Percentiles rank a stretch among this genome's conserved stretches.
phyloP scores from a whole-genome alignment of 208 protist genomes.

The Trypanosoma melophagium region DNA sequence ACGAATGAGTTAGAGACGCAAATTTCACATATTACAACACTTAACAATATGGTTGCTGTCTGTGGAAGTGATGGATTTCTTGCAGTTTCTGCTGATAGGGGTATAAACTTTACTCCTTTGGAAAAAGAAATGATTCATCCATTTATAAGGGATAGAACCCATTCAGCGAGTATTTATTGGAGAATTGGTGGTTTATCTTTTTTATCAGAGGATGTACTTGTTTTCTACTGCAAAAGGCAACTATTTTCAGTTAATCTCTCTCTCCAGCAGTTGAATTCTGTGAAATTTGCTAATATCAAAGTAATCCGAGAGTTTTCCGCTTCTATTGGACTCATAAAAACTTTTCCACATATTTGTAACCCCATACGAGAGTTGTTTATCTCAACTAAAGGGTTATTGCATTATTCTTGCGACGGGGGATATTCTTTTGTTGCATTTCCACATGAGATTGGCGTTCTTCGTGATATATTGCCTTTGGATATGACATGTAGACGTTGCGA shows the following conservation, averaged over 20 bases:
- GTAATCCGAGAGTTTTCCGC: conserved; percentile 14
- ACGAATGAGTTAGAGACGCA: conserved; percentile 7
- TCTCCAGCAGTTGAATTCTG: background rate
- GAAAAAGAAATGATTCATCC: conserved; percentile 18
- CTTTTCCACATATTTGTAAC: conserved; percentile 10
- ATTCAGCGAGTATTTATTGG: background rate
- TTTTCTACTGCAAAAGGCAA: conserved; percentile 22
- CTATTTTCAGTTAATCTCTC: conserved; percentile 19
- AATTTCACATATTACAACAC: conserved; percentile 26
- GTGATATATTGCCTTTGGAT: conserved; percentile 34
- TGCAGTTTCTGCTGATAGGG: conserved; percentile 65
- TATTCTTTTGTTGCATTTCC: conserved; percentile 50
- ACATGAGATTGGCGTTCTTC: conserved; percentile 64
- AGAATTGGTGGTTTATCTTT: conserved; percentile 22
- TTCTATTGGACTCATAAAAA: conserved; percentile 24
- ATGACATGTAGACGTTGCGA: conserved; percentile 17
- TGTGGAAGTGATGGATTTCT: conserved; percentile 50
- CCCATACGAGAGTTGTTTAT: conserved; percentile 41
- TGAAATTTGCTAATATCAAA: conserved; percentile 15
- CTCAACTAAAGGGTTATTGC: conserved; percentile 42
- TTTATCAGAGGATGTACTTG: conserved; percentile 22
- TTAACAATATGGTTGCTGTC: conserved; percentile 49
- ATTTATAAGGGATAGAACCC: conserved; percentile 2
- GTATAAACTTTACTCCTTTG: conserved; percentile 45
- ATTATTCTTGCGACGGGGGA: conserved; percentile 62